A percentile compares a stretch with the other conserved stretches of the same genome.
phyloP scores from a whole-genome alignment of 345 rosid genomes.

The Durio zibethinus region DNA sequence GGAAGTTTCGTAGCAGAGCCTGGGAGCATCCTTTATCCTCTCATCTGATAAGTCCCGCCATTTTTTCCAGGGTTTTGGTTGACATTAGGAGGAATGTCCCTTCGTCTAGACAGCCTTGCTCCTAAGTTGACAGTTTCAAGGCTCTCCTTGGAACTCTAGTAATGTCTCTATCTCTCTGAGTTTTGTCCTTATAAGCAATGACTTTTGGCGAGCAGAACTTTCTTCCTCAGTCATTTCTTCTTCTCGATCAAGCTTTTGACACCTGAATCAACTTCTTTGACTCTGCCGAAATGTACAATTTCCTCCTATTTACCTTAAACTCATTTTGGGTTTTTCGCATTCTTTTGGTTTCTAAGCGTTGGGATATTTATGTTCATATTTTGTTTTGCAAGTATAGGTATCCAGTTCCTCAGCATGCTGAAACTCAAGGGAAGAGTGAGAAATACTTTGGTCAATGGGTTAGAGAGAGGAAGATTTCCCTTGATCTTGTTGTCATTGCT shows the following conservation, averaged over 20 bases:
- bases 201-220: slow-evolving; percentile 62
- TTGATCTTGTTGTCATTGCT: slow-evolving; percentile 43
- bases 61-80: background rate
- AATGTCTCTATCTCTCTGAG: background rate
- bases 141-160: slow-evolving; percentile 20
- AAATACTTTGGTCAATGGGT: slow-evolving; percentile 55
- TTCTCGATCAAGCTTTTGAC: slow-evolving; percentile 48
- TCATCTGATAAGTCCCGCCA: background rate
- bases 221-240: slow-evolving; percentile 41
- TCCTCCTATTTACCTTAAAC: background rate
- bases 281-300: slow-evolving; percentile 55
- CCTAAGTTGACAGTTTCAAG: slow-evolving; percentile 44
- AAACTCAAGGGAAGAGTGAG: slow-evolving; percentile 61
- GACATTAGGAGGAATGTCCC: slow-evolving; percentile 27
- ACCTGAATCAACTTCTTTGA: slow-evolving; percentile 64
- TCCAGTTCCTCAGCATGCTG: slow-evolving; percentile 60
- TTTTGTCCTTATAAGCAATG: slow-evolving; percentile 37
- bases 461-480: slow-evolving; percentile 43
- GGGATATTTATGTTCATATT: background rate
- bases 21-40: background rate
- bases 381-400: slow-evolving; percentile 31
- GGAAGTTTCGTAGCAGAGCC: background rate
- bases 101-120: slow-evolving; percentile 46
- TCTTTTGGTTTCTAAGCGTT: background rate
- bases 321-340: background rate